Conservation (phyloP, 78 protist species). For the Chrysochromulina parva region DNA sequence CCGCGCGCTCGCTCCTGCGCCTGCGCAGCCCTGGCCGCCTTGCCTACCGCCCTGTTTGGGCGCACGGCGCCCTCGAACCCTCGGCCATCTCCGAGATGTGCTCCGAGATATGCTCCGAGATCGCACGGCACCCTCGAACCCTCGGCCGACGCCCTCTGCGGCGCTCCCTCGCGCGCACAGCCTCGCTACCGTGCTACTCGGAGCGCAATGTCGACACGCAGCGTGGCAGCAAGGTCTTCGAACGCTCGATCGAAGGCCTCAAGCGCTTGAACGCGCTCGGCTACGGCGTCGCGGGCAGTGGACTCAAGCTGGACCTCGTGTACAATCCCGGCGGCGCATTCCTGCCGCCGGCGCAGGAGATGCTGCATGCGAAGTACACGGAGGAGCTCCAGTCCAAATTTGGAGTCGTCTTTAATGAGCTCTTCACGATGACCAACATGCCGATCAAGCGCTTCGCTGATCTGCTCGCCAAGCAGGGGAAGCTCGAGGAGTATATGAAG, state of each 20-base stretch:
- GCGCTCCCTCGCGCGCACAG: background rate
- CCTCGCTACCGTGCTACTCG: constrained; percentile 50
- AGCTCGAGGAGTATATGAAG: constrained; percentile 42
- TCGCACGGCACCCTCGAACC: no score
- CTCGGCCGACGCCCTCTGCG: background rate
- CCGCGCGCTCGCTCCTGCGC: no score
- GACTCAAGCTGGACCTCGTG: constrained; percentile 12
- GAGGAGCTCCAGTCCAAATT: background rate
- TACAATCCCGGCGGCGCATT: constrained; percentile 51
- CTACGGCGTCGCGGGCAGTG: constrained; percentile 5
- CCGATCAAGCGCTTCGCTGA: constrained; percentile 59
- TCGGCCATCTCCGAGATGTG: no score
- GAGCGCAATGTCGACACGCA: constrained; percentile 39
- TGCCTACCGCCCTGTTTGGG: no score
- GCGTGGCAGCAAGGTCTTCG: constrained; percentile 33
- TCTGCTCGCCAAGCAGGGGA: constrained; percentile 1
- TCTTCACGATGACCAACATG: constrained; percentile 48
- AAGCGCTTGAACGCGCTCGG: background rate
- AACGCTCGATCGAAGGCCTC: constrained; percentile 2
- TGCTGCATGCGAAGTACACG: background rate
- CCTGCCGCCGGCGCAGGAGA: constrained; percentile 45
- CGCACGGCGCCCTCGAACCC: no score
- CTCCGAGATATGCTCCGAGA: no score
- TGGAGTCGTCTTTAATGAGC: constrained; percentile 21
- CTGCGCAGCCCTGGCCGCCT: no score